Conservation (phyloP, 192 early-diverging fungal species). For the Geosiphon pyriformis region DNA sequence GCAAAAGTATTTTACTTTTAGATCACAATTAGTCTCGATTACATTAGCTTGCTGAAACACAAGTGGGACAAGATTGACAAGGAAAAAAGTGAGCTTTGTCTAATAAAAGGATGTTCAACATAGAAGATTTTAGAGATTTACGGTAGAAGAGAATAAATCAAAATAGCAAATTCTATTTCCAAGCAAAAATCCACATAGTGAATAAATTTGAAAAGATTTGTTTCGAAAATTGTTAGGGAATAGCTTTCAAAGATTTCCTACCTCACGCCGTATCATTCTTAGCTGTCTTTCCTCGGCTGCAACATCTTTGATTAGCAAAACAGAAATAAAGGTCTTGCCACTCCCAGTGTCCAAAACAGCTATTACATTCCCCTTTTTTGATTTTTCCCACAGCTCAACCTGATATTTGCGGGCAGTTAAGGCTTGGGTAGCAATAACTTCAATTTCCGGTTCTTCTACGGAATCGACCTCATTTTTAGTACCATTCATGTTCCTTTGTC, state of each 20-base stretch:
- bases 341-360: slow-evolving; percentile 89
- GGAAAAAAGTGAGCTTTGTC: slow-evolving; percentile 61
- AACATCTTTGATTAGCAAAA: slow-evolving; percentile 80
- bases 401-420: slow-evolving; percentile 58
- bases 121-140: too few species aligned
- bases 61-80: slow-evolving; percentile 84
- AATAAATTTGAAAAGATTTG: too few species aligned
- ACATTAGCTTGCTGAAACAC: slow-evolving; percentile 81
- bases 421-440: neutral
- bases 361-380: slow-evolving; percentile 70
- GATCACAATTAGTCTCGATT: slow-evolving; percentile 61
- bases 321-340: slow-evolving; percentile 88
- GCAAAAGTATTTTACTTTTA: slow-evolving; percentile 55
- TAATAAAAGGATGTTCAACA: slow-evolving; percentile 7
- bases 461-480: too few species aligned
- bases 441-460: neutral
- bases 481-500: too few species aligned
- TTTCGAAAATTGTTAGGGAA: too few species aligned
- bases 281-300: slow-evolving; percentile 33
- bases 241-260: slow-evolving; percentile 23
- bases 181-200: too few species aligned
- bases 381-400: slow-evolving; percentile 62
- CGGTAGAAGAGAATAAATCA: too few species aligned
- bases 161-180: too few species aligned
- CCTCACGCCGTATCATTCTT: slow-evolving; percentile 32